Percentiles rank a stretch among this genome's conserved stretches.
phyloP scores from a whole-genome alignment of 176 grass and related monocot species.

The Cenchrus purpureus region DNA sequence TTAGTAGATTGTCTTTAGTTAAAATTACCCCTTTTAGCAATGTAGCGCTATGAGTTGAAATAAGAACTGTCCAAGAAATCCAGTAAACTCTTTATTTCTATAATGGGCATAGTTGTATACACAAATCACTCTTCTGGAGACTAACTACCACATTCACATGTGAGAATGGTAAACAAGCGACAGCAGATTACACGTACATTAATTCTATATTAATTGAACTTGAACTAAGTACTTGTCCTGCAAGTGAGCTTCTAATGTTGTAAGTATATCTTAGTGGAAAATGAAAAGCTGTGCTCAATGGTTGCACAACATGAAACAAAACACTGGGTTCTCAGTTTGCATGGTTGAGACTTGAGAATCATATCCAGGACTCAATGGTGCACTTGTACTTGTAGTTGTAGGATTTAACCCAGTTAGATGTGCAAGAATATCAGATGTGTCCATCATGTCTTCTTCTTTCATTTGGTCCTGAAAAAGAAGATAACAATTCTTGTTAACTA shows the following conservation, averaged over 20 bases:
- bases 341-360: constrained; percentile 33
- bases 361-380: constrained; percentile 78
- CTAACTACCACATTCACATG: too few species aligned
- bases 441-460: constrained; percentile 79
- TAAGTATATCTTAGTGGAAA: constrained; percentile 51
- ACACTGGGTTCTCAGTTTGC: constrained; percentile 6
- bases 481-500: constrained; percentile 21
- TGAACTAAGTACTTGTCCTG: too few species aligned
- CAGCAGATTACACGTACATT: too few species aligned
- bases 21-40: too few species aligned
- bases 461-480: constrained; percentile 49
- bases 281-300: constrained; percentile 30
- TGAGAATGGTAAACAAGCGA: too few species aligned
- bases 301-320: constrained; percentile 43
- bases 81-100: too few species aligned
- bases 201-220: too few species aligned
- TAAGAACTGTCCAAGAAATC: too few species aligned
- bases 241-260: constrained; percentile 38
- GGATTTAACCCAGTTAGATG: constrained; percentile 64
- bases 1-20: too few species aligned
- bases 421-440: constrained; percentile 58
- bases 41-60: too few species aligned
- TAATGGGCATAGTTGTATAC: too few species aligned
- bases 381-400: constrained; percentile 62
- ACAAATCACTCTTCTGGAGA: too few species aligned